These are phyloP conservation scores for Boletus edulis DNA, from an alignment of 768 basidiomycete genomes.

Conservation along the genomic window DNA sequence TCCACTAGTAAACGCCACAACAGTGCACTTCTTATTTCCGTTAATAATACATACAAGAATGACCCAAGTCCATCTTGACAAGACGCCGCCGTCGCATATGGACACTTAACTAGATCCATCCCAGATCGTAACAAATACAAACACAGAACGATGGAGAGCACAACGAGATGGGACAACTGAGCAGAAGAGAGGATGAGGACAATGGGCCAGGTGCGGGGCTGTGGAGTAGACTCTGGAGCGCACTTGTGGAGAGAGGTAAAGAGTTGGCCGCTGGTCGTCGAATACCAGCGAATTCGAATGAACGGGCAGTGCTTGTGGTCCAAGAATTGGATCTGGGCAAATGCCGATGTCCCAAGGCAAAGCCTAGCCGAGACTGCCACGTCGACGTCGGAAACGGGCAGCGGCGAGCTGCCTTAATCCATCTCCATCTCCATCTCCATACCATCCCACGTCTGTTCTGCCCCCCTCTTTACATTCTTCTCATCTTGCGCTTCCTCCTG, in stretches of 20 bases:
- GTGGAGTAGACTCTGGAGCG: background rate
- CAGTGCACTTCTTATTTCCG: too few species aligned
- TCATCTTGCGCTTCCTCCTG: background rate
- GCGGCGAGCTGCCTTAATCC: conserved; percentile 8
- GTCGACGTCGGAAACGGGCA: background rate
- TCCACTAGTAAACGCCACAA: too few species aligned
- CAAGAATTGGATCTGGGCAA: background rate
- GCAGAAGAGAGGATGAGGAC: background rate
- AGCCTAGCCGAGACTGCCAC: too few species aligned
- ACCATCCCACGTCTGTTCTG: conserved; percentile 37
- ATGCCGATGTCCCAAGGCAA: background rate
- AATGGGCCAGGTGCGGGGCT: background rate
- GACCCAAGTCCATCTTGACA: background rate
- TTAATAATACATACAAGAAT: too few species aligned
- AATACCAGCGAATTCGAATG: background rate
- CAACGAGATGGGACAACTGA: background rate
- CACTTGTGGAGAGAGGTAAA: background rate
- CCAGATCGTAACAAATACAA: background rate
- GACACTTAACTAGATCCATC: background rate
- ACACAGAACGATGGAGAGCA: background rate
- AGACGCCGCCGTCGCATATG: background rate
- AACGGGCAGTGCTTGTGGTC: background rate
- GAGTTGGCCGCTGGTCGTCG: background rate
- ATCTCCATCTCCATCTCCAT: conserved; percentile 54
- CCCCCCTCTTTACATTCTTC: background rate